These are phyloP conservation scores for Colletotrichum sp. DNA, from an alignment of 2,329 filamentous ascomycete genomes.

Conservation along the genomic window DNA sequence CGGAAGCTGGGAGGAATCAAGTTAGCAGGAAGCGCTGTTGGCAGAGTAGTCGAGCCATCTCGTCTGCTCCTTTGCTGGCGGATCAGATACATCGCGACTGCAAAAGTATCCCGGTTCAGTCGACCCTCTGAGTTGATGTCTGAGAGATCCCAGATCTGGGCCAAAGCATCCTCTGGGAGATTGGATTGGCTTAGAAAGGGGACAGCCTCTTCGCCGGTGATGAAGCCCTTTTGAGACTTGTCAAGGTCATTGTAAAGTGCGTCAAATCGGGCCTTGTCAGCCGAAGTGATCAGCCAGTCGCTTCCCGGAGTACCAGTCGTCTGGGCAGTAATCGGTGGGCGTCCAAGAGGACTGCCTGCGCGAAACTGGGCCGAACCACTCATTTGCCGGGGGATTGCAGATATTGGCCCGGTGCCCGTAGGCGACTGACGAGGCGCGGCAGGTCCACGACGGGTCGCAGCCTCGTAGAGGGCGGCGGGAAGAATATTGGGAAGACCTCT, in stretches of 20 bases:
- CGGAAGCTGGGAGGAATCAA: constrained; percentile 89
- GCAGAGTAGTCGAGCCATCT: constrained; percentile 66
- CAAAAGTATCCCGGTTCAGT: constrained; percentile 88
- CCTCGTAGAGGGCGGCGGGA: constrained; percentile 88
- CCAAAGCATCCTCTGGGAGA: constrained; percentile 85
- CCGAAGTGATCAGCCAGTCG: constrained; percentile 83
- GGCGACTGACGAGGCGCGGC: constrained; percentile 56
- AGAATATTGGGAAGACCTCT: constrained; percentile 80
- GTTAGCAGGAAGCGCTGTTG: constrained; percentile 78
- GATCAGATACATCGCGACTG: constrained; percentile 97
- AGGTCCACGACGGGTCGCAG: constrained; percentile 70
- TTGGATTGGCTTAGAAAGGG: constrained; percentile 93
- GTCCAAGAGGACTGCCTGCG: constrained; percentile 63
- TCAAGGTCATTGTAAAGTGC: constrained; percentile 85
- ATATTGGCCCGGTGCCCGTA: constrained; percentile 58
- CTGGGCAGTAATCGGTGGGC: constrained; percentile 52
- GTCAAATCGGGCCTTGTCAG: constrained; percentile 89
- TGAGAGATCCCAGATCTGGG: constrained; percentile 96
- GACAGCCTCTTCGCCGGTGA: constrained; percentile 94
- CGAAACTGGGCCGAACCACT: constrained; percentile 72
- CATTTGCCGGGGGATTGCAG: constrained; percentile 82
- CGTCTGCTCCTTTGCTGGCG: constrained; percentile 82
- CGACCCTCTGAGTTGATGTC: constrained; percentile 92
- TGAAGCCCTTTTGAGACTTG: constrained; percentile 78
- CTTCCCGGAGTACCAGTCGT: constrained; percentile 35